A percentile compares a stretch with the other conserved stretches of the same genome.
These are phyloP conservation scores for Bacidia rubella DNA, from an alignment of 495 filamentous ascomycete genomes.

Conservation along the genomic window DNA sequence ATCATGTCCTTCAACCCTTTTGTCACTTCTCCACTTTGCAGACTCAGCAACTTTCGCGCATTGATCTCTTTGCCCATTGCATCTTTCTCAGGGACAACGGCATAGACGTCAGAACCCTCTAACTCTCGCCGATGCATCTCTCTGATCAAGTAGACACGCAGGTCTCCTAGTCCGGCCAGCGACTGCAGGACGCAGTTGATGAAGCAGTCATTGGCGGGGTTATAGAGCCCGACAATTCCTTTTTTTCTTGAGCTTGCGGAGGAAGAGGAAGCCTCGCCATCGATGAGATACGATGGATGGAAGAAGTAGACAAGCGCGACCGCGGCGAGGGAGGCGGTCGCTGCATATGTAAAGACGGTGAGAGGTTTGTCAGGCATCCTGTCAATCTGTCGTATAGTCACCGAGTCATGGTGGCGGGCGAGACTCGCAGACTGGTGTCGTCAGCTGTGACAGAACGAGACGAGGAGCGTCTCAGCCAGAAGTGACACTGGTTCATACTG, in stretches of 20 bases:
- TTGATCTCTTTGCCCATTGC: constrained; percentile 37
- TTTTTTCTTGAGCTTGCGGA: constrained; percentile 58
- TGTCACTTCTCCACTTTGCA: constrained; percentile 74
- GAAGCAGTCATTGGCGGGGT: constrained; percentile 97
- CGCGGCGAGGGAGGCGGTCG: constrained; percentile 90
- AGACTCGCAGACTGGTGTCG: too few species aligned
- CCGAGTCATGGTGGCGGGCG: neutral
- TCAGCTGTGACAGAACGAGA: too few species aligned
- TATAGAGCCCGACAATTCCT: constrained; percentile 76
- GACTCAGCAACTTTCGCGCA: constrained; percentile 52
- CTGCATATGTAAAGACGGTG: constrained; percentile 83
- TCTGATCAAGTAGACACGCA: constrained; percentile 80
- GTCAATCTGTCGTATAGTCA: constrained; percentile 1
- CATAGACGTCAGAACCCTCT: constrained; percentile 60
- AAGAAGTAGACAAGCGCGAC: constrained; percentile 94
- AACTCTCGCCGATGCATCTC: constrained; percentile 71
- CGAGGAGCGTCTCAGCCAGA: too few species aligned
- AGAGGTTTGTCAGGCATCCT: constrained; percentile 78
- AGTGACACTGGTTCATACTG: too few species aligned
- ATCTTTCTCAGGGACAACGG: constrained; percentile 35
- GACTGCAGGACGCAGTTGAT: constrained; percentile 96
- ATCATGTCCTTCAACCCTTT: constrained; percentile 81
- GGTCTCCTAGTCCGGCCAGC: constrained; percentile 82
- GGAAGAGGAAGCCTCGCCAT: constrained; percentile 50
- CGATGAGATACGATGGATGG: constrained; percentile 85